A percentile compares a stretch with the other conserved stretches of the same genome.
Conservation (phyloP, 2,329 filamentous ascomycete species). For the Epichloe typhina region DNA sequence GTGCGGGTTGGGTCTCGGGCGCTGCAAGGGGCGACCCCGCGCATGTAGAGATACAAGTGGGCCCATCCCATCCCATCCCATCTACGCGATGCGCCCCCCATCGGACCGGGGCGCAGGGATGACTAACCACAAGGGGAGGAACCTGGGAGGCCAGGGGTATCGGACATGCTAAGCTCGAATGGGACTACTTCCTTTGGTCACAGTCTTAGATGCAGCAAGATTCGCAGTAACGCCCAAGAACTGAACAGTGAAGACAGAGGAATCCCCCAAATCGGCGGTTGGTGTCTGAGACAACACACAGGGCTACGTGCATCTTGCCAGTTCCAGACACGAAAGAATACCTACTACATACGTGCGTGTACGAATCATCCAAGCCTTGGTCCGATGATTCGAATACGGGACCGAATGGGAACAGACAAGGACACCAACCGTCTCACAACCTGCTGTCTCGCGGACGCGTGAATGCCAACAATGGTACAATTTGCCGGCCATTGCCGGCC, state of each 20-base stretch:
- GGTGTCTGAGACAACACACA: not conserved
- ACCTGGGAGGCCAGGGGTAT: slow-evolving; percentile 7
- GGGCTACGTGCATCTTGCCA: not conserved
- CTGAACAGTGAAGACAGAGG: not conserved
- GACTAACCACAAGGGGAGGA: not conserved
- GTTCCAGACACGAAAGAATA: not conserved
- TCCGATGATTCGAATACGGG: not conserved
- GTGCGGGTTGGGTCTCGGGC: not conserved
- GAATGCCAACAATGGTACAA: not conserved
- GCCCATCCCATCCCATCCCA: not conserved
- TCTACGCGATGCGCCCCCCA: slow-evolving; percentile 8
- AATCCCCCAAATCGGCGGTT: not conserved
- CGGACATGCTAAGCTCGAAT: slow-evolving; percentile 9
- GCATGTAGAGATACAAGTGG: slow-evolving; percentile 1
- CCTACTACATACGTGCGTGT: too few species aligned
- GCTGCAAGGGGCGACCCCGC: not conserved
- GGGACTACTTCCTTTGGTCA: not conserved
- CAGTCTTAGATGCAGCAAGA: too few species aligned
- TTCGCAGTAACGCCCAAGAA: not conserved
- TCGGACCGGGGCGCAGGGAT: not conserved
- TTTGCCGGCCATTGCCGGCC: too few species aligned
- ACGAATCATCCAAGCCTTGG: too few species aligned
- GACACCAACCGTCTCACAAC: not conserved
- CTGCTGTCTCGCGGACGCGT: not conserved
- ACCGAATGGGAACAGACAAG: not conserved